phyloP scores from a whole-genome alignment of 768 basidiomycete genomes.

The Galerina sulciceps region DNA sequence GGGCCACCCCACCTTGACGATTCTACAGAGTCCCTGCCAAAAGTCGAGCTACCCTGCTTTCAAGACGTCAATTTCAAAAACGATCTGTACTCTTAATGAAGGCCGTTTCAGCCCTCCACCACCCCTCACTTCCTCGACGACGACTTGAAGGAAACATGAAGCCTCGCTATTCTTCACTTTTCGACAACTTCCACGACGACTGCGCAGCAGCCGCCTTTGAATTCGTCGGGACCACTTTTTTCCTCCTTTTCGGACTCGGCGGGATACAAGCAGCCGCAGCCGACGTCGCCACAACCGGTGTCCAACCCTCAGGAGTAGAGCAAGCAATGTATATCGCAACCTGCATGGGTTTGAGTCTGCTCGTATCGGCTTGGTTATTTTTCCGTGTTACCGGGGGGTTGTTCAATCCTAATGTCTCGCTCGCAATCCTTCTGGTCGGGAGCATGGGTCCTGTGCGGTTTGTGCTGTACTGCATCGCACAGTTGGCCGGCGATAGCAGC shows the following conservation, averaged over 20 bases:
- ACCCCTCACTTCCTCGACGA: no score
- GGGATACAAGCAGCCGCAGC: slow-evolving; percentile 61
- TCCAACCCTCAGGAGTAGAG: slow-evolving; percentile 35
- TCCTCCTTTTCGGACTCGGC: slow-evolving; percentile 68
- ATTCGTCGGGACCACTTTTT: slow-evolving; percentile 62
- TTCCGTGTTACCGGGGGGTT: slow-evolving; percentile 65
- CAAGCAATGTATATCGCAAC: slow-evolving; percentile 60
- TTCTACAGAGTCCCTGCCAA: no score
- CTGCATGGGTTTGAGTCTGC: slow-evolving; percentile 63
- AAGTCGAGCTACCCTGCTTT: no score
- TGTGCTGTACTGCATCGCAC: slow-evolving; percentile 63
- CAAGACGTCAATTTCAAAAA: no score
- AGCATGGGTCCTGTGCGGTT: slow-evolving; percentile 59
- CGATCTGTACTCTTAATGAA: no score
- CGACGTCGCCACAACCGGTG: slow-evolving; percentile 29
- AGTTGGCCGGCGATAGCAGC: slow-evolving; percentile 65
- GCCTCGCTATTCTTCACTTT: background rate
- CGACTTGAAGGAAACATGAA: no score
- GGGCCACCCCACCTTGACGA: no score
- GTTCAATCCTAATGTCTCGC: slow-evolving; percentile 68
- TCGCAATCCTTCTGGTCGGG: slow-evolving; percentile 62
- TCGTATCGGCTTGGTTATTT: slow-evolving; percentile 71
- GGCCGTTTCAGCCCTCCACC: no score
- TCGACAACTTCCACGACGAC: slow-evolving; percentile 39
- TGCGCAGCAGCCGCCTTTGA: slow-evolving; percentile 55